Evolutionary conservation across 75 land plant genomes (phyloP).

Genomic region (Cupressus sempervirens): DNA sequence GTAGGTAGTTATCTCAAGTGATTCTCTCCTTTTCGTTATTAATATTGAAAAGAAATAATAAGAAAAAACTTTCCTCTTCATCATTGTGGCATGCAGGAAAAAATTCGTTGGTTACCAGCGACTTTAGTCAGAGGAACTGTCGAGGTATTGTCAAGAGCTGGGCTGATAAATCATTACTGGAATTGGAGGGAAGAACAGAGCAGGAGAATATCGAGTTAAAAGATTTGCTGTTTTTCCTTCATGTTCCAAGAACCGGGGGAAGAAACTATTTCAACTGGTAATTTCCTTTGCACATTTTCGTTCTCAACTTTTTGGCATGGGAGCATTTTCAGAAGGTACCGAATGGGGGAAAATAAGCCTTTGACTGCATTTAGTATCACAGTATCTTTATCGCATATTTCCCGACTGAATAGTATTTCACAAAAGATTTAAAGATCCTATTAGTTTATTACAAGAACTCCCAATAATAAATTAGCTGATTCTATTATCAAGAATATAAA

Average conservation of each 20-base stretch:
- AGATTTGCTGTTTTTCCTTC: conserved; percentile 84
- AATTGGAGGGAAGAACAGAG: conserved; percentile 15
- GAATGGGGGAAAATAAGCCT: background rate
- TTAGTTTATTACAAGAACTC: background rate
- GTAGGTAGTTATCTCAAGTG: background rate
- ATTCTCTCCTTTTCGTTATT: background rate
- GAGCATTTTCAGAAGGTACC: background rate
- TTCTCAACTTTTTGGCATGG: background rate
- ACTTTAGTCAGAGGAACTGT: conserved; percentile 37
- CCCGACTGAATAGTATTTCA: background rate
- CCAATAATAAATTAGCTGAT: background rate
- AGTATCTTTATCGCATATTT: background rate
- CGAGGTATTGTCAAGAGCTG: conserved; percentile 42
- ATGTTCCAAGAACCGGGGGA: conserved; percentile 94
- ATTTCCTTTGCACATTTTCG: background rate
- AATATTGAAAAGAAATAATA: background rate
- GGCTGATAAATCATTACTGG: conserved; percentile 38
- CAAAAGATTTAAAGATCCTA: background rate
- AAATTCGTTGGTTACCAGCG: conserved; percentile 10
- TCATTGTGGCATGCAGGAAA: conserved; percentile 8
- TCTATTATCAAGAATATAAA: background rate
- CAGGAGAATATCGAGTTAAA: conserved; percentile 37
- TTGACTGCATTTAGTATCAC: background rate
- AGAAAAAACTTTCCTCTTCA: background rate
- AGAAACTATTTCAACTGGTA: conserved; percentile 94